A percentile compares a stretch with the other conserved stretches of the same genome.
phyloP scores from a whole-genome alignment of 768 basidiomycete genomes.

The Boletus subcaerulescens region DNA sequence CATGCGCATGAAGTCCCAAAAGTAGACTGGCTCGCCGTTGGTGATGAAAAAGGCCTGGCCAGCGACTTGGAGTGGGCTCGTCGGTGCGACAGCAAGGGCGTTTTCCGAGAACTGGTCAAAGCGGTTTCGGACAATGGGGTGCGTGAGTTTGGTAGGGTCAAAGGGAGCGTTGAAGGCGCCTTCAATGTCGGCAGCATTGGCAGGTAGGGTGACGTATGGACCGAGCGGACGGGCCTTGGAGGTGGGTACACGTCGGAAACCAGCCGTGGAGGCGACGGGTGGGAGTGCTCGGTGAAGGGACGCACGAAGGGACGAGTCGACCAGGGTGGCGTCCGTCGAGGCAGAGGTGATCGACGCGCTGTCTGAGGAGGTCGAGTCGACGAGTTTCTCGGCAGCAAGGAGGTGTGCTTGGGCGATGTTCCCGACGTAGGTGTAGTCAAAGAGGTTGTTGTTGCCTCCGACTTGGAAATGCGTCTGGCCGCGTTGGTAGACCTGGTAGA shows the following conservation, averaged over 20 bases:
- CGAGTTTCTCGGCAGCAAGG: slow-evolving; percentile 87
- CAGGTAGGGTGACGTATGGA: slow-evolving; percentile 64
- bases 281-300: slow-evolving; percentile 53
- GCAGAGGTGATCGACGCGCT: slow-evolving; percentile 10
- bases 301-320: slow-evolving; percentile 40
- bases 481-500: slow-evolving; percentile 74
- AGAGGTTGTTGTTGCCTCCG: slow-evolving; percentile 89
- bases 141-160: slow-evolving; percentile 34
- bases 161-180: slow-evolving; percentile 52
- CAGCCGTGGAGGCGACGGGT: slow-evolving; percentile 61
- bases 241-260: slow-evolving; percentile 69
- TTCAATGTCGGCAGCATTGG: slow-evolving; percentile 55
- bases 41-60: slow-evolving; percentile 96
- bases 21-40: slow-evolving; percentile 93
- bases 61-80: slow-evolving; percentile 72
- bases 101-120: slow-evolving; percentile 76
- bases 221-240: slow-evolving; percentile 79
- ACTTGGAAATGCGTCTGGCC: slow-evolving; percentile 91
- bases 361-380: slow-evolving; percentile 41
- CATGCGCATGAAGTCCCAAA: slow-evolving; percentile 88
- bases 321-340: slow-evolving; percentile 34
- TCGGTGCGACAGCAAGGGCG: slow-evolving; percentile 49
- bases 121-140: slow-evolving; percentile 67
- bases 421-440: slow-evolving; percentile 94
- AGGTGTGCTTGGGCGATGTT: slow-evolving; percentile 83